phyloP scores from a whole-genome alignment of 352 stramenopile species.

The Phytophthora vignae region DNA sequence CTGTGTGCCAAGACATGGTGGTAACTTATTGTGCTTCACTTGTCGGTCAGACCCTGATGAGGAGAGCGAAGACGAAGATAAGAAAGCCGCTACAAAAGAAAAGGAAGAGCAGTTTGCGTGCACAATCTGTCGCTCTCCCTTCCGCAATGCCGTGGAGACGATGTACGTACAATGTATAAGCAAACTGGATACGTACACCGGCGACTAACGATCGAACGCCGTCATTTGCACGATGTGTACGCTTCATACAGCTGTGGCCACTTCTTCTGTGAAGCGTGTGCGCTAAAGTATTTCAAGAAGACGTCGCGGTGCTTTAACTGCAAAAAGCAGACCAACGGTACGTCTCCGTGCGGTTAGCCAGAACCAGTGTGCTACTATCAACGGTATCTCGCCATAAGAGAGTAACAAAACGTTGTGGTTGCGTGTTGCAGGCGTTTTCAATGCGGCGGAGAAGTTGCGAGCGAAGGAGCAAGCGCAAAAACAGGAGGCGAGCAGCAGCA shows the following conservation, averaged over 20 bases:
- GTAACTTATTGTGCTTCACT: too few relatives aligned
- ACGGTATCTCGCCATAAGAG: too few relatives aligned
- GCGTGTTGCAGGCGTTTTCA: constrained; percentile 78
- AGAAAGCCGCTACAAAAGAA: constrained; percentile 70
- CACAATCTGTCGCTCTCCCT: constrained; percentile 94
- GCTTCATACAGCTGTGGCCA: constrained; percentile 84
- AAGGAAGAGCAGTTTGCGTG: constrained; percentile 94
- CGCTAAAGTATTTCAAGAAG: constrained; percentile 88
- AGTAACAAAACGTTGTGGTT: not conserved
- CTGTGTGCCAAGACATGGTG: too few relatives aligned
- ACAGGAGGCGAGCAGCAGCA: constrained; percentile 9
- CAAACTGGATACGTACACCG: too few relatives aligned
- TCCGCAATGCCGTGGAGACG: constrained; percentile 95
- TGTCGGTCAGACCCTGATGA: constrained; percentile 45
- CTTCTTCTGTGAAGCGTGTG: constrained; percentile 97
- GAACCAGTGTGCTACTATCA: not conserved
- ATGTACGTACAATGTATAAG: constrained; percentile 40
- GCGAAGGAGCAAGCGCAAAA: constrained; percentile 48
- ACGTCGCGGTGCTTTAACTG: constrained; percentile 93
- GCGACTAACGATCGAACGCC: too few relatives aligned
- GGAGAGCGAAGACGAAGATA: constrained; percentile 61
- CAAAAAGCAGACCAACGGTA: constrained; percentile 94
- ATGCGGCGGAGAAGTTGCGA: constrained; percentile 87
- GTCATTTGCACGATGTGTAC: not conserved
- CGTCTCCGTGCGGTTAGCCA: not conserved